Evolutionary conservation across 176 grass and related monocot species (phyloP).

Genomic region (Oryza glumipatula): DNA sequence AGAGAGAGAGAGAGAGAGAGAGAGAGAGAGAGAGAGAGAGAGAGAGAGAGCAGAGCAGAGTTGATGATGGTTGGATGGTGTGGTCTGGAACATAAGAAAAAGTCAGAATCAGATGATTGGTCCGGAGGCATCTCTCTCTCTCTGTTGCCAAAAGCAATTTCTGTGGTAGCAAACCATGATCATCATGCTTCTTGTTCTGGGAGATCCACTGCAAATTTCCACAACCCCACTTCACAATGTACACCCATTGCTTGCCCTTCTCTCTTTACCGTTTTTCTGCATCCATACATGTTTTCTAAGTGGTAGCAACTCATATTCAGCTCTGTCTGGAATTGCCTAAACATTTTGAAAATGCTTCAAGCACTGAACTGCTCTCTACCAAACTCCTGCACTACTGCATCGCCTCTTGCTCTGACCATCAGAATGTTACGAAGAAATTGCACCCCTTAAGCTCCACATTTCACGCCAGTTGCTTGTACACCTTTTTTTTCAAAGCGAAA

Average conservation of each 20-base stretch:
- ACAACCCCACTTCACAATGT: neutral
- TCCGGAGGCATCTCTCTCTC: neutral
- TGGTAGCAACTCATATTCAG: neutral
- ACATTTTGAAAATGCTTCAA: neutral
- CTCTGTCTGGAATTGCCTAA: neutral
- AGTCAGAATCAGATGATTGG: constrained; percentile 21
- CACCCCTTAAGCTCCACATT: neutral
- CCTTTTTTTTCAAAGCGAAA: too few relatives aligned
- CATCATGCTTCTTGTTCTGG: neutral
- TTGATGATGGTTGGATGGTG: neutral
- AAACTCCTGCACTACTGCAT: neutral
- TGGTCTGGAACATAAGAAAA: neutral
- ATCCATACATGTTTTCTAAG: neutral
- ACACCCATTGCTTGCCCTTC: neutral
- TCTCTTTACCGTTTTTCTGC: neutral
- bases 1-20: too few relatives aligned
- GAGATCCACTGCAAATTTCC: constrained; percentile 14
- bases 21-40: too few relatives aligned
- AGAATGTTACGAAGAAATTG: neutral
- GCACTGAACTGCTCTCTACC: neutral
- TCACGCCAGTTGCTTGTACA: too few relatives aligned
- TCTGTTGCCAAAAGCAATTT: neutral
- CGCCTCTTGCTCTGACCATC: neutral
- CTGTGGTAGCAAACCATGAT: neutral
- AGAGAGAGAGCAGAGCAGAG: neutral